A percentile compares a stretch with the other conserved stretches of the same genome.
phyloP scores from a whole-genome alignment of 768 basidiomycete species.

The Suillus weaverae region DNA sequence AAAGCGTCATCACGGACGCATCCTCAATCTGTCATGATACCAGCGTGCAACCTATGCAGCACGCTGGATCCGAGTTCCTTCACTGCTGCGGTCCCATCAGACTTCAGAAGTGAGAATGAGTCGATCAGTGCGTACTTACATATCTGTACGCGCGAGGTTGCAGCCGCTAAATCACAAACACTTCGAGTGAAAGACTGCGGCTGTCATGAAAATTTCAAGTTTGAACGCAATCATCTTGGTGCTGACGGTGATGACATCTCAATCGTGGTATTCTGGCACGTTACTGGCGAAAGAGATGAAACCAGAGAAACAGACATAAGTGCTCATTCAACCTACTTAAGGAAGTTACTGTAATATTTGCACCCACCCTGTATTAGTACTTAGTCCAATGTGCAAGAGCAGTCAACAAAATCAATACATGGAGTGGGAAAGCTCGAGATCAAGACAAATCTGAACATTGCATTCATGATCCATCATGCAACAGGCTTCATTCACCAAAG shows the following conservation, averaged over 20 bases:
- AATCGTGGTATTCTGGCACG: too few species aligned
- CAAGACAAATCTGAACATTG: neutral
- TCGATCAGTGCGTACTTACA: neutral
- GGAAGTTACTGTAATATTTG: too few species aligned
- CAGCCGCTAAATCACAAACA: neutral
- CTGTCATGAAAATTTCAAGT: neutral
- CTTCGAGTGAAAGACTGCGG: neutral
- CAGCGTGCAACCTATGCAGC: neutral
- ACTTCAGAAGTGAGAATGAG: neutral
- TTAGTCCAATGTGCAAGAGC: neutral
- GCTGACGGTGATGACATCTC: neutral
- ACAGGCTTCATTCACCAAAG: constrained; percentile 3
- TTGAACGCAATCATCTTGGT: neutral
- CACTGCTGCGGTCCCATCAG: neutral
- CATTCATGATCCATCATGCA: neutral
- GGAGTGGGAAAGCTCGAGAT: neutral
- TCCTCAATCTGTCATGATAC: neutral
- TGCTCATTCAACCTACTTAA: neutral
- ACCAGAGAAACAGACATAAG: neutral
- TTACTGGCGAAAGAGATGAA: neutral
- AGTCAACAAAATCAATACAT: neutral
- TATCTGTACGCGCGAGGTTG: neutral
- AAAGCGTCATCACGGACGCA: neutral
- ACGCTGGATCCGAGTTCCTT: neutral
- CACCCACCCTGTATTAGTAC: neutral